These are phyloP conservation scores for Fraxinus nigra DNA, from an alignment of 305 asterid species.

Conservation along the genomic window DNA sequence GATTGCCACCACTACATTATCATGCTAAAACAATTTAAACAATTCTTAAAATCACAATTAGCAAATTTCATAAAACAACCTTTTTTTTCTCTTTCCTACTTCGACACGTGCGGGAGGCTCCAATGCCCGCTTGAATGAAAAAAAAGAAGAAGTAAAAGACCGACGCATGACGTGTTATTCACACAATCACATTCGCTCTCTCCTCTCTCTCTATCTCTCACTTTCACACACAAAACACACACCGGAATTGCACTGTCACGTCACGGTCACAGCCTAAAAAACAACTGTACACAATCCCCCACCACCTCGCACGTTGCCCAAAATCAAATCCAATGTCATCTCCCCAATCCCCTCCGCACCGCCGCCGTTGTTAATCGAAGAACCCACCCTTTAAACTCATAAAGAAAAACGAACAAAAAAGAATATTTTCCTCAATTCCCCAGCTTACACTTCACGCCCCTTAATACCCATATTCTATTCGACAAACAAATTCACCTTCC, in stretches of 20 bases:
- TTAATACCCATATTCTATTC: conserved; percentile 5
- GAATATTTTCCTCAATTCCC: conserved; percentile 42
- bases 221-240: not conserved
- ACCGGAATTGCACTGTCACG: not conserved
- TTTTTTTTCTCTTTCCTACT: not conserved
- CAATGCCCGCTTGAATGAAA: not conserved
- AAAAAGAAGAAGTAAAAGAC: too few relatives aligned
- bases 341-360: conserved; percentile 21
- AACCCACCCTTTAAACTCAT: not conserved
- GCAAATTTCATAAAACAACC: not conserved
- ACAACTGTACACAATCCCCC: not conserved
- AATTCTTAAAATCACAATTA: not conserved
- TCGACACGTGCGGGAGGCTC: not conserved
- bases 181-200: not conserved
- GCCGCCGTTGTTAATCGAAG: conserved; percentile 31
- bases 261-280: not conserved
- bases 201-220: not conserved
- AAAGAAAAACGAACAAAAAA: conserved; percentile 24
- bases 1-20: not conserved
- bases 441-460: conserved; percentile 37
- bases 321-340: not conserved
- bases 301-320: conserved; percentile 30
- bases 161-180: not conserved
- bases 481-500: not conserved
- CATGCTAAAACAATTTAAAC: not conserved